Evolutionary conservation across 495 filamentous ascomycete species (phyloP), one percentile per base, ranked within the genome.

Genomic region (Podospora pseudopauciseta): DNA sequence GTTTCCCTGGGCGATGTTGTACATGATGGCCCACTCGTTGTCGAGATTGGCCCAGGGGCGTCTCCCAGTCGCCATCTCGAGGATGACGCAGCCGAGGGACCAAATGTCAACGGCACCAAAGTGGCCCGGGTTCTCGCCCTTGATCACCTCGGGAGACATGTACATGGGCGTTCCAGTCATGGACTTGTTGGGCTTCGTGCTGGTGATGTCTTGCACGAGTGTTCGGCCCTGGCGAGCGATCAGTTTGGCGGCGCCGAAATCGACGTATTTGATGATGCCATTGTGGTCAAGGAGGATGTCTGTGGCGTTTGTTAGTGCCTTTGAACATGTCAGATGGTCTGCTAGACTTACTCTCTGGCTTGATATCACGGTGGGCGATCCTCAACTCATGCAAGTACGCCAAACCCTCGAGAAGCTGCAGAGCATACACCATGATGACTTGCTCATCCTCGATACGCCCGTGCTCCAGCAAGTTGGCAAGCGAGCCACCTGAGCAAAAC

Each of bases 21-120:
- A 99, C 95, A 99, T 99, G 80, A 99, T 98, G 44, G 95, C 95
- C 94, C 95, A 99, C 77, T 99, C 95, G 77, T 99, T 99, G 80
- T 99, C 95, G 6, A 98, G 86, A 69, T 88, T 90, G n/a, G 94
- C 94, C 95, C 95, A 99, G 20, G 95, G 95, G 30, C 96, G 89
- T 63, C 93, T 87, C 34, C 95, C 95, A 1, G 94, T 98, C 19
- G 93, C 92, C 96, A 98, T 98, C 77, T 99, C 95, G 32, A 97
- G 86, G 71, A 98, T 91, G 66, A 99, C 95, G 76, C 95, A 99
- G 54, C 96, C 95, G 5, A 99, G 85, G 6, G 93, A 97, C 95
- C 95, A 99, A 67, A 98, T 89, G 77, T 99, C 95, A 65, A 96
- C 92, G n/a, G 93, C 91, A 32, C 94, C 93, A 26, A 84, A 84